Conservation (phyloP, 2,329 filamentous ascomycete species). For the Tolypocladium ovalisporum region DNA sequence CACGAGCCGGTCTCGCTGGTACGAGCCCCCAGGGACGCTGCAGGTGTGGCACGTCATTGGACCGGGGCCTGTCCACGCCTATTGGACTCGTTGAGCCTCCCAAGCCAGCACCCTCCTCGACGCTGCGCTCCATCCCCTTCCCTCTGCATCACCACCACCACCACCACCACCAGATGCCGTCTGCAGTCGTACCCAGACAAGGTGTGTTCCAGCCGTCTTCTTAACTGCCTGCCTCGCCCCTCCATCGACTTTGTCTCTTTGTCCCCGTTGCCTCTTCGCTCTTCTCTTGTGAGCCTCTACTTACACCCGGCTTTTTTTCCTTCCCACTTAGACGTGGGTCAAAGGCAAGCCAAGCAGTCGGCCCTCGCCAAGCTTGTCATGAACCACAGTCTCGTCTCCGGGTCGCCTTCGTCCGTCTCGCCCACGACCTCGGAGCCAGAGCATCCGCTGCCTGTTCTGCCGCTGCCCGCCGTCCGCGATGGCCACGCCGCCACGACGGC, state of each 20-base stretch:
- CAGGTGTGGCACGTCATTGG: conserved; percentile 6
- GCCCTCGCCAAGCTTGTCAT: conserved; percentile 33
- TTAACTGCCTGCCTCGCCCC: not conserved
- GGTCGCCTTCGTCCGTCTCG: conserved; percentile 15
- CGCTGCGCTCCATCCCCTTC: not conserved
- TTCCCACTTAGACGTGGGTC: conserved; percentile 16
- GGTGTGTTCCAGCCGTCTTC: conserved; percentile 8
- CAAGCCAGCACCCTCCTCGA: not conserved
- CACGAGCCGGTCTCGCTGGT: conserved; percentile 12
- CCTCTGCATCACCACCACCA: conserved; percentile 4
- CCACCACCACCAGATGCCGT: conserved; percentile 9
- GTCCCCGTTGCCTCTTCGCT: conserved; percentile 2
- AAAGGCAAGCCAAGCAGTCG: conserved; percentile 28
- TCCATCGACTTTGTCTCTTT: not conserved
- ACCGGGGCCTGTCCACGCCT: conserved; percentile 1
- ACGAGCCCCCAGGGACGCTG: not conserved
- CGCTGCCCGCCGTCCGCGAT: conserved; percentile 21
- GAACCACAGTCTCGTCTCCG: conserved; percentile 27
- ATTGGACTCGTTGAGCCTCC: not conserved
- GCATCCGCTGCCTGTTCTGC: conserved; percentile 20
- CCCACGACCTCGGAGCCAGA: conserved; percentile 18
- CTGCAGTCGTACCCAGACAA: conserved; percentile 11
- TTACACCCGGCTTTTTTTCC: conserved; percentile 6
- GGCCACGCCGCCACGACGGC: conserved; percentile 8
- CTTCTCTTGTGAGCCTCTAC: not conserved